phyloP scores from a whole-genome alignment of 208 protist genomes.

The Strigomonas culicis region DNA sequence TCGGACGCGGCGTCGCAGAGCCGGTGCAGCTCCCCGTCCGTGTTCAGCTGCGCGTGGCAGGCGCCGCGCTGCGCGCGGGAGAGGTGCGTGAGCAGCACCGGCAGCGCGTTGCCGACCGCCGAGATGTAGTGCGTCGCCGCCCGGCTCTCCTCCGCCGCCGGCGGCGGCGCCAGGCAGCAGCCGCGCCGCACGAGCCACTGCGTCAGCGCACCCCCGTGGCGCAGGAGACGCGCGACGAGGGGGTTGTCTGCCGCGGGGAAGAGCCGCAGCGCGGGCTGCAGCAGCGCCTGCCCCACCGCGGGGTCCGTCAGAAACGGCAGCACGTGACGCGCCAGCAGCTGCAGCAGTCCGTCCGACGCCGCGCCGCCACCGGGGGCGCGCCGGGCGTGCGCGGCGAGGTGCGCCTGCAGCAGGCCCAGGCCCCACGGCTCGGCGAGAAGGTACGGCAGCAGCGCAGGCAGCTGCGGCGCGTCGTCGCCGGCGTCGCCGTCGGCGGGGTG shows the following conservation, averaged over 20 bases:
- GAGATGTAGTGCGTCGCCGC: conserved; percentile 19
- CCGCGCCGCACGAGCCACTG: not conserved
- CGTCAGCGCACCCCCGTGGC: conserved; percentile 4
- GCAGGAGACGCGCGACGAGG: not conserved
- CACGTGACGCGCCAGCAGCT: conserved; percentile 40
- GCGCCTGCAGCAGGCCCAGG: too few species aligned
- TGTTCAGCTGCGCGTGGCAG: conserved; percentile 15
- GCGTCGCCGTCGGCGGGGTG: conserved; percentile 10
- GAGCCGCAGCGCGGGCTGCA: conserved; percentile 10
- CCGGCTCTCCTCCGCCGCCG: not conserved
- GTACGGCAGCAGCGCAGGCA: conserved; percentile 71
- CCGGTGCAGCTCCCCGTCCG: too few species aligned
- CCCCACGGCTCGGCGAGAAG: conserved; percentile 58
- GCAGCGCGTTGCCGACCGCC: conserved; percentile 62
- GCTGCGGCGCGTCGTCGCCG: conserved; percentile 19
- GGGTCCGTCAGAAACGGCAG: conserved; percentile 18
- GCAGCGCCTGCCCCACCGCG: not conserved
- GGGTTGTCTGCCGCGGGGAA: not conserved
- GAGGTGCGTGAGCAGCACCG: conserved; percentile 35
- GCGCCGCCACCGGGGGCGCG: too few species aligned
- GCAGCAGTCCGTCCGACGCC: conserved; percentile 20
- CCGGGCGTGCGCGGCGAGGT: too few species aligned
- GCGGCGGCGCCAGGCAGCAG: not conserved
- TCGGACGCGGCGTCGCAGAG: too few species aligned
- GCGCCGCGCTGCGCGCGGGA: conserved; percentile 40